Base-by-base conservation (phyloP, 1,284 basidiomycete genomes). In the Stygiomarasmius scandens region DNA sequence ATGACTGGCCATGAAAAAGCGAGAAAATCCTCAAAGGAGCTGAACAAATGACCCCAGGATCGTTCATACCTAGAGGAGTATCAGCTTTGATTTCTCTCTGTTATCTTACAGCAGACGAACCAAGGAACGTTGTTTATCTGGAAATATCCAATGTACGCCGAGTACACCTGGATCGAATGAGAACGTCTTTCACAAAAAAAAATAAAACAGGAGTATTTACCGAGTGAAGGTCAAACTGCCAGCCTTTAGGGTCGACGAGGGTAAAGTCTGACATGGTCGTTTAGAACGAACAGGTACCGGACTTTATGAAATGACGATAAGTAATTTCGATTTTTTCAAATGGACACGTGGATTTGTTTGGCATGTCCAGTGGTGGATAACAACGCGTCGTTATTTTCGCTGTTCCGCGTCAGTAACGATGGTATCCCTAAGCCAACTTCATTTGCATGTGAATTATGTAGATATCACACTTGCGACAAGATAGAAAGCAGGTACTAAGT, bases 1-100 rank as follows among this genome's bases (percentile, higher is more conserved):
- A 95, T 89, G 12, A 85, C 86, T 10, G 92, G 92, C 92, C 92
- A 95, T 27, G 89, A 90, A 68, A 93, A 94, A 9, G 84, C 80
- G 41, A 95, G 79, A 70, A 95, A 95, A 43, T 86, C 86, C 59
- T 90, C 88, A 69, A 94, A 94, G 0, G 89, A 84, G 50, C 85
- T 81, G 73, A 95, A 94, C 57, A 90, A 79, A 52, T 87, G 84
- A 2, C 89, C 89, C 91, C 92, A 95, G 45, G 89, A 85, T 56
- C 87, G 84, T 61, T 93, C 88, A 63, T 87, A 89, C 89, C 89
- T 90, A 58, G 58, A 62, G 25, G 60, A 55, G 27, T 19, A 19
- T 12, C 34, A 56, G 56, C 38, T 32, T 32, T 12, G 29, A 5
- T 12, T 32, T 32, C 29, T 6, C 5, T 12, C 5, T 32, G 29